Evolutionary conservation across 805 yeast genomes (phyloP).

Genomic region (Saturnispora zaruensis): DNA sequence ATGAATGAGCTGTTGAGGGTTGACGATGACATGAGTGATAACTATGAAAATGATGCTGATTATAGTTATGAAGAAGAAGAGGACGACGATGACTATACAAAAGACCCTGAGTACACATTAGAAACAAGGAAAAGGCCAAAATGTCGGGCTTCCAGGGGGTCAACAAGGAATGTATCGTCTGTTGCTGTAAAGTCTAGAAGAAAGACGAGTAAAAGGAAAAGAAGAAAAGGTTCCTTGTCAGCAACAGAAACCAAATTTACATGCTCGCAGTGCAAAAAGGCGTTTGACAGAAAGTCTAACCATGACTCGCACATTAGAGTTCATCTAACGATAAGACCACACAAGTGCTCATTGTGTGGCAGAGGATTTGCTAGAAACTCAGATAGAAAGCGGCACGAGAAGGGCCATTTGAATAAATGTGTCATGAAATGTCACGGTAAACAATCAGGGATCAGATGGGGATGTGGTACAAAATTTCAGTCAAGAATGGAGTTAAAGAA

Average conservation of each 20-base stretch:
- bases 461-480: constrained; percentile 5
- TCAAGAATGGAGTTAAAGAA: constrained; percentile 4
- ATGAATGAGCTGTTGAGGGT: background rate
- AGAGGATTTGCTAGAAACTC: constrained; percentile 13
- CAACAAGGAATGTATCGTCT: background rate
- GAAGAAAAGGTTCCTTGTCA: background rate
- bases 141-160: background rate
- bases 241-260: background rate
- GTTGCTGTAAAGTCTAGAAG: background rate
- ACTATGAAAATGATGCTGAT: background rate
- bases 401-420: constrained; percentile 3
- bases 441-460: constrained; percentile 4
- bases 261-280: constrained; percentile 11
- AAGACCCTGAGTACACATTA: background rate
- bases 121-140: background rate
- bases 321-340: constrained; percentile 12
- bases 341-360: constrained; percentile 9
- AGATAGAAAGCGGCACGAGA: constrained; percentile 14
- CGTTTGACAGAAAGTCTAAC: constrained; percentile 14
- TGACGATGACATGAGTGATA: background rate
- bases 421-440: constrained; percentile 6
- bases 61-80: background rate
- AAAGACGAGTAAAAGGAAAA: background rate
- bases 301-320: constrained; percentile 14
- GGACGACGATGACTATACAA: background rate